Evolutionary conservation across 768 basidiomycete species (phyloP), one percentile per base, ranked within the genome.

Genomic region (Trametes punicea): DNA sequence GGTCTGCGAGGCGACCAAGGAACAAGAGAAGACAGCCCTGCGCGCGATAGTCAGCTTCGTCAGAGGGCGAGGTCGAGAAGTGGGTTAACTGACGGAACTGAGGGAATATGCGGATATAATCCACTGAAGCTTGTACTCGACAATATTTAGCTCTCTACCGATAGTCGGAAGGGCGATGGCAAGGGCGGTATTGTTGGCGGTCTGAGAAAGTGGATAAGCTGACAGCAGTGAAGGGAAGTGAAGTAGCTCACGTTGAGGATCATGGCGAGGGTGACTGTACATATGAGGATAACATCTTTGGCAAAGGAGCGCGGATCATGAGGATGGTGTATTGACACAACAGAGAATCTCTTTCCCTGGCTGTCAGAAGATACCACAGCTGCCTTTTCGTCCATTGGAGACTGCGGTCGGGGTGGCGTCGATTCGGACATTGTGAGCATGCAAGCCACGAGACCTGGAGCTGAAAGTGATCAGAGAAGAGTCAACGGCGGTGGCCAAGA

Each of bases 21-120:
- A 90, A 78, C 9, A 93, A 75, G 3, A 93, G 78, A 10, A 93
- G 73, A 63, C 91, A 93, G 7, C 86, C 89, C 89, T 90, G 6
- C 10, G 18, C 10, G 21, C 13, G 20, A 6, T 42, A 38, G 41
- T 46, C 30, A 39, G 52, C 23, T 25, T n/a, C 44, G n/a, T n/a
- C n/a, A n/a, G n/a, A 20, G 15, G 10, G 18, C 16, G 25, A 29
- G 21, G 5, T 36, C 8, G 30, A 16, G 15, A 18, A 23, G 29
- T n/a, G 36, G 23, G 27, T 36, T 25, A 13, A 70, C 76, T n/a
- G 11, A 85, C 86, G 10, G 83, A 84, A 63, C 81, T 86, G 52
- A 90, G 68, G 0, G 87, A 72, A 63, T 84, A 90, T 0, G 84
- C 86, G 21, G 84, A 84, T 7, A 80, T 62, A 16, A 87, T 70